phyloP scores from a whole-genome alignment of 1,284 basidiomycete species.

The Ceratobasidium papillatum region DNA sequence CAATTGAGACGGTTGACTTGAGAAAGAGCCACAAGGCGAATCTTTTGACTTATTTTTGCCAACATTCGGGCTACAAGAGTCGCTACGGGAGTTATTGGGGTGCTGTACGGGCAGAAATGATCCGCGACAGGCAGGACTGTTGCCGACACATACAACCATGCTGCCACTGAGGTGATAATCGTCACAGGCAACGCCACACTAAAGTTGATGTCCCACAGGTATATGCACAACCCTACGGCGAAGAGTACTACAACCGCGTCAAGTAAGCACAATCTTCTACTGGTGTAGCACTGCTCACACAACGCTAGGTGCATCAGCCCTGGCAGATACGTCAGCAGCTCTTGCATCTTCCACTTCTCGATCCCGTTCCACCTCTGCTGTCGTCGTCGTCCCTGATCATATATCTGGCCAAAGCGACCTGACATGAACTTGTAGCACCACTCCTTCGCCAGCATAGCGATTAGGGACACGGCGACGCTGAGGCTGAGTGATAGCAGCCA shows the following conservation, averaged over 20 bases:
- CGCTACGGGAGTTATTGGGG: neutral
- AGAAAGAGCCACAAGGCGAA: neutral
- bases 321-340: slow-evolving; percentile 1
- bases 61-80: no score
- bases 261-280: no score
- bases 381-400: neutral
- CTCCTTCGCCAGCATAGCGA: slow-evolving; percentile 27
- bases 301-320: slow-evolving; percentile 6
- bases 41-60: neutral
- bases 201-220: slow-evolving; percentile 10
- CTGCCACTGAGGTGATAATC: neutral
- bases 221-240: slow-evolving; percentile 8
- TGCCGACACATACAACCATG: neutral
- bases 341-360: slow-evolving; percentile 10
- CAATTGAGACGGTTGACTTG: no score
- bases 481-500: slow-evolving; percentile 19
- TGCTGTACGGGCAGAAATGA: slow-evolving; percentile 23
- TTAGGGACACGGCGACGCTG: neutral
- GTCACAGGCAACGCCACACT: neutral
- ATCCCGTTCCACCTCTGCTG: slow-evolving; percentile 14
- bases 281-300: neutral
- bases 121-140: neutral
- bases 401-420: neutral
- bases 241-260: neutral
- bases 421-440: slow-evolving; percentile 30